A percentile compares a stretch with the other conserved stretches of the same genome.
phyloP scores from a whole-genome alignment of 2,329 filamentous ascomycete species.

The Colletotrichum sp. region DNA sequence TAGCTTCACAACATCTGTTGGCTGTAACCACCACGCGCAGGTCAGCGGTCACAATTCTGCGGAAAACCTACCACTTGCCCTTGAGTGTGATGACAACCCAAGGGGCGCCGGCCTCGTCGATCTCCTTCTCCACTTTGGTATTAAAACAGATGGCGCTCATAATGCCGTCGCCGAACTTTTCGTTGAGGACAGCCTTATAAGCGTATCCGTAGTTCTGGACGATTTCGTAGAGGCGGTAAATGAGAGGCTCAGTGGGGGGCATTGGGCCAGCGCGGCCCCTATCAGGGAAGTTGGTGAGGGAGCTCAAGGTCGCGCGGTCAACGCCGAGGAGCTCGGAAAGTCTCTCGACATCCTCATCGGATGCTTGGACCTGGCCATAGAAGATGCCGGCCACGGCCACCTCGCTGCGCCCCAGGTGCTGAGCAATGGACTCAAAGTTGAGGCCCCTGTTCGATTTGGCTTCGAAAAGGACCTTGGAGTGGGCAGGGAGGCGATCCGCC shows the following conservation, averaged over 20 bases:
- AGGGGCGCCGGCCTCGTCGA: constrained; percentile 77
- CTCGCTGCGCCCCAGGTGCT: constrained; percentile 77
- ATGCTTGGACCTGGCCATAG: constrained; percentile 84
- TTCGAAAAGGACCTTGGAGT: constrained; percentile 76
- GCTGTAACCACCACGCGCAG: not conserved
- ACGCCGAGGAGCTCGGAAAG: constrained; percentile 71
- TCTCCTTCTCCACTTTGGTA: constrained; percentile 93
- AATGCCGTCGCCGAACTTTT: constrained; percentile 94
- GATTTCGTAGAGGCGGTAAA: constrained; percentile 92
- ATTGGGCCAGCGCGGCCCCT: constrained; percentile 80
- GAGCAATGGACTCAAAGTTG: constrained; percentile 79
- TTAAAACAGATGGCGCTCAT: constrained; percentile 96
- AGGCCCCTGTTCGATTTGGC: constrained; percentile 79
- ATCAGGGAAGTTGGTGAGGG: constrained; percentile 79
- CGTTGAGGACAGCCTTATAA: constrained; percentile 93
- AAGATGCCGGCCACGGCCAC: constrained; percentile 88
- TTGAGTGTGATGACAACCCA: constrained; percentile 87
- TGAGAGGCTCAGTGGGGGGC: constrained; percentile 84
- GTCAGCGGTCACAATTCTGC: not conserved
- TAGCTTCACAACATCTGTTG: not conserved
- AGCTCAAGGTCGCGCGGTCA: constrained; percentile 59
- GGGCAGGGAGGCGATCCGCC: constrained; percentile 70
- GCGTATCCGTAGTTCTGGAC: constrained; percentile 97
- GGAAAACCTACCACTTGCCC: constrained; percentile 72
- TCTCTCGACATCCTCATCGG: constrained; percentile 68